Conservation (phyloP, 1,284 basidiomycete species). For the Athelia psychrophila region DNA sequence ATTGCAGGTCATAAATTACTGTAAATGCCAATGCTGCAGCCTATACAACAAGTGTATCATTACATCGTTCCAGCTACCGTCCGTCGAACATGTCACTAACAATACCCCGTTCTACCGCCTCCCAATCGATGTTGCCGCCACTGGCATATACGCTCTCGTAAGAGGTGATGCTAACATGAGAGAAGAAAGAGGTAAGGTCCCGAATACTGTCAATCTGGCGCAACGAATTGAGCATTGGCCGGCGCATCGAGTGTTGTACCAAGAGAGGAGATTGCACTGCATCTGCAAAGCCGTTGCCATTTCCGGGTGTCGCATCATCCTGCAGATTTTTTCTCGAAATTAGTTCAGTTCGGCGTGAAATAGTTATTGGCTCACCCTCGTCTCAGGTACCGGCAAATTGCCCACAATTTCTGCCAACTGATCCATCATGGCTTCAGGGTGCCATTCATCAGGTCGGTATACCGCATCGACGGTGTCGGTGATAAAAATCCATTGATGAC, state of each 20-base stretch:
- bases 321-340: constrained; percentile 18
- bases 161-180: constrained; percentile 81
- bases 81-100: constrained; percentile 88
- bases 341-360: constrained; percentile 2
- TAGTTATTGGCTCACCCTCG: constrained; percentile 28
- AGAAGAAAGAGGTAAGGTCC: constrained; percentile 86
- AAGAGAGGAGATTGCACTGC: constrained; percentile 21
- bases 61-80: constrained; percentile 26
- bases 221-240: constrained; percentile 67
- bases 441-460: constrained; percentile 82
- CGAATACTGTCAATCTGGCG: constrained; percentile 78
- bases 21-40: too few species aligned
- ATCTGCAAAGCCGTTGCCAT: constrained; percentile 8
- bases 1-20: too few species aligned
- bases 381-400: constrained; percentile 49
- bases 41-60: too few species aligned
- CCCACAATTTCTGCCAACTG: constrained; percentile 82
- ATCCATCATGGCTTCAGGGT: constrained; percentile 88
- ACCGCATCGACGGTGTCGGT: constrained; percentile 97
- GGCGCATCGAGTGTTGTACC: constrained; percentile 50
- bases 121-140: constrained; percentile 82
- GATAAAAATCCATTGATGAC: constrained; percentile 98
- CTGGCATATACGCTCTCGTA: constrained; percentile 89
- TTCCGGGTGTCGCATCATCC: constrained; percentile 7
- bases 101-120: constrained; percentile 76